Conservation (phyloP, 805 yeast species). For the Pichia exigua region DNA sequence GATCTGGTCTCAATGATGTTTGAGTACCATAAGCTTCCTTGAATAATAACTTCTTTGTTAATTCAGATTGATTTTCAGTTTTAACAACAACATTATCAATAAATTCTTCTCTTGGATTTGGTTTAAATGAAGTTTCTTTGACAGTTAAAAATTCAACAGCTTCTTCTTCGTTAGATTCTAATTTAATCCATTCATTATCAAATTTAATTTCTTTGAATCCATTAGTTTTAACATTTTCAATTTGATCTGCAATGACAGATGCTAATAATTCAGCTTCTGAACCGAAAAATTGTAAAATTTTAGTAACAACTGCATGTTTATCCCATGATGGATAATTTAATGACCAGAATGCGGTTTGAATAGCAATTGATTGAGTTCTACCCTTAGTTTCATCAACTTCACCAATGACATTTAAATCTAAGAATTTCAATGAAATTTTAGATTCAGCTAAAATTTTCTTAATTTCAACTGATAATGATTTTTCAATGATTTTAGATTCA, state of each 20-base stretch:
- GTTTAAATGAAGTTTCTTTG: constrained; percentile 51
- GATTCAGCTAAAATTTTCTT: constrained; percentile 47
- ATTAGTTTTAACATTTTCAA: constrained; percentile 46
- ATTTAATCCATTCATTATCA: constrained; percentile 25
- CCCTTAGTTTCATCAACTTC: constrained; percentile 69
- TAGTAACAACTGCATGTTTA: constrained; percentile 59
- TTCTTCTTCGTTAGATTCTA: constrained; percentile 17
- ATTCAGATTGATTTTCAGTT: constrained; percentile 32
- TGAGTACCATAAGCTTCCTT: constrained; percentile 63
- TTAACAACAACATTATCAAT: constrained; percentile 35
- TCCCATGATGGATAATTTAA: constrained; percentile 53
- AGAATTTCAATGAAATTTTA: constrained; percentile 42
- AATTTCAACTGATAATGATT: constrained; percentile 45
- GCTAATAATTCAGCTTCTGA: constrained; percentile 74
- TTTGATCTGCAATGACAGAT: constrained; percentile 57
- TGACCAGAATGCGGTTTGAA: constrained; percentile 78
- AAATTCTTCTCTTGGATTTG: constrained; percentile 51
- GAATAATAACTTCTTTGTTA: constrained; percentile 69
- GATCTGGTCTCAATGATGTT: constrained; percentile 75
- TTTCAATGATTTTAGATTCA: constrained; percentile 38
- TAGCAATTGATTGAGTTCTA: constrained; percentile 63
- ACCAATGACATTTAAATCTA: constrained; percentile 58
- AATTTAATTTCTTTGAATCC: constrained; percentile 35
- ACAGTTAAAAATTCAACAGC: constrained; percentile 35
- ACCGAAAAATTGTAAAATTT: constrained; percentile 74